Evolutionary conservation across 345 rosid species (phyloP).

Genomic region (Aegle marmelos): DNA sequence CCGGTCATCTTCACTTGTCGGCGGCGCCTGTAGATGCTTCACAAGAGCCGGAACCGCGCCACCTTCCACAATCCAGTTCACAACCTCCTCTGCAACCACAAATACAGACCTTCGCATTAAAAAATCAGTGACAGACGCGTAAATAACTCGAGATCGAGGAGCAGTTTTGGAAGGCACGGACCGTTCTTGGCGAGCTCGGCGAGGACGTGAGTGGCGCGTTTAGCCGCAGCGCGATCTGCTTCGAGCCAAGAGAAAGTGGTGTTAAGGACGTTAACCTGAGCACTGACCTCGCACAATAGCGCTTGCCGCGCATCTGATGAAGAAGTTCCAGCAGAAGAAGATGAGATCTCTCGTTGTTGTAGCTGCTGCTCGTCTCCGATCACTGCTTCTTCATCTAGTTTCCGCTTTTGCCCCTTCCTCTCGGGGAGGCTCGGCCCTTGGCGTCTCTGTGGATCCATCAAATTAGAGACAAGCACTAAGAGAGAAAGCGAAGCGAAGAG

Average conservation of each 20-base stretch:
- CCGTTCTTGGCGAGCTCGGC: conserved; percentile 99
- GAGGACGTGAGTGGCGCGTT: conserved; percentile 93
- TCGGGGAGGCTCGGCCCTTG: conserved; percentile 63
- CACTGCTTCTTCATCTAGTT: conserved; percentile 71
- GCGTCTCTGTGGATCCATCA: conserved; percentile 55
- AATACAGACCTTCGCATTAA: neutral
- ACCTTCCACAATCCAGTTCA: conserved; percentile 91
- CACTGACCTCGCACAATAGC: conserved; percentile 54
- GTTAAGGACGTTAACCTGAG: conserved; percentile 72
- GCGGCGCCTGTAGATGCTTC: conserved; percentile 86
- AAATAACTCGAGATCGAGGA: conserved; percentile 29
- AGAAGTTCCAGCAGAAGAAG: neutral
- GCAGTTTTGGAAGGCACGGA: conserved; percentile 16
- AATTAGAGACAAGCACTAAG: neutral
- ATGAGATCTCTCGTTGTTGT: conserved; percentile 44
- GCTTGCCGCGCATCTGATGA: conserved; percentile 60
- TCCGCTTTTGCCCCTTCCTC: conserved; percentile 92
- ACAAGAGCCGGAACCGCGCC: conserved; percentile 93
- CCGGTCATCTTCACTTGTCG: conserved; percentile 46
- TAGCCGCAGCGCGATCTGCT: conserved; percentile 91
- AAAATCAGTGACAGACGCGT: conserved; percentile 10
- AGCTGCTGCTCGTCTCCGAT: conserved; percentile 31
- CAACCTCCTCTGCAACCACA: conserved; percentile 79
- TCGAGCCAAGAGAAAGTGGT: conserved; percentile 82
- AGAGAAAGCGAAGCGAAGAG: conserved; percentile 24